phyloP scores from a whole-genome alignment of 73 alveolate genomes.

The Paraurostyla sp. region DNA sequence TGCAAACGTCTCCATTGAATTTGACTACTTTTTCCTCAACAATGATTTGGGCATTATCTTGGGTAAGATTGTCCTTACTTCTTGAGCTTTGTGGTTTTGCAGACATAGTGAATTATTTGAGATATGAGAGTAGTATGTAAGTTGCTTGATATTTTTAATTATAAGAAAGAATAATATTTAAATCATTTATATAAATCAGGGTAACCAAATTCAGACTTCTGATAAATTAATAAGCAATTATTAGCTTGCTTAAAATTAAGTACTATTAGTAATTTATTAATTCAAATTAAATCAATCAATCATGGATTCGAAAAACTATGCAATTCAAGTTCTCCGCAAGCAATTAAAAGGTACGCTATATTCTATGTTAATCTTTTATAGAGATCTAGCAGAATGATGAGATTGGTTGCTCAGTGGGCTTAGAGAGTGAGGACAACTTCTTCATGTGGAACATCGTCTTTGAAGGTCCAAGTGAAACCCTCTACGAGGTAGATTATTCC shows the following conservation, averaged over 20 bases:
- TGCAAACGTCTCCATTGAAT: constrained; percentile 78
- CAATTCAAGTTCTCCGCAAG: constrained; percentile 43
- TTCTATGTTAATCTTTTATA: neutral
- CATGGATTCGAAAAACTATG: constrained; percentile 60
- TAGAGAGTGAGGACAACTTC: constrained; percentile 82
- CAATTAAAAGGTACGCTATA: constrained; percentile 5
- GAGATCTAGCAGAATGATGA: constrained; percentile 63
- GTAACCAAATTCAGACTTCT: constrained; percentile 52
- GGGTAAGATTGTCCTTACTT: constrained; percentile 13
- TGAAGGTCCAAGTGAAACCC: constrained; percentile 95
- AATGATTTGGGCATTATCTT: constrained; percentile 60
- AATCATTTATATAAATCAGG: constrained; percentile 22
- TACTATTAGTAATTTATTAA: neutral
- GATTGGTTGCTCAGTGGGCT: constrained; percentile 91
- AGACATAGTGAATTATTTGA: neutral
- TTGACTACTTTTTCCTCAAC: constrained; percentile 88
- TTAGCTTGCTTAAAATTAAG: neutral
- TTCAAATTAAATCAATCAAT: neutral
- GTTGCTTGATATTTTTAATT: constrained; percentile 29
- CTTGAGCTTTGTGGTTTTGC: constrained; percentile 32
- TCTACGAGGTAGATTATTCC: constrained; percentile 85
- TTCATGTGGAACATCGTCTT: constrained; percentile 90
- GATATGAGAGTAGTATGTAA: neutral
- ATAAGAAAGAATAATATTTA: constrained; percentile 15
- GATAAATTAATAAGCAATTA: too few species aligned